phyloP scores from a whole-genome alignment of 805 yeast genomes.

The Wickerhamomyces rabaulensis region DNA sequence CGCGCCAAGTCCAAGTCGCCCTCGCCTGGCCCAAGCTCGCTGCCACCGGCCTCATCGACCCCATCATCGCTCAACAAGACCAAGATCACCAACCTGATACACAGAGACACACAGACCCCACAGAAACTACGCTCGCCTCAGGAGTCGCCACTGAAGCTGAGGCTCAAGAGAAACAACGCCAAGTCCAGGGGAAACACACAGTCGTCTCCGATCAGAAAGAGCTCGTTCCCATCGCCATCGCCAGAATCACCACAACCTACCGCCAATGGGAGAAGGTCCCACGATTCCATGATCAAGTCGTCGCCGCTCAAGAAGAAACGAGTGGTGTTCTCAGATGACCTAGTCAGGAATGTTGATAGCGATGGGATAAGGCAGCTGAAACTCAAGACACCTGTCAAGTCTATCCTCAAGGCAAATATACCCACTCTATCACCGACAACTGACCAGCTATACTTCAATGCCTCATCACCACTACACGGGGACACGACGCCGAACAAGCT shows the following conservation, averaged over 20 bases:
- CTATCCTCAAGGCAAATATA: slow-evolving; percentile 15
- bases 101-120: not conserved
- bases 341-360: slow-evolving; percentile 1
- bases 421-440: slow-evolving; percentile 2
- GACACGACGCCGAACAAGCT: slow-evolving; percentile 1
- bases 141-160: not conserved
- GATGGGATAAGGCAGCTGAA: not conserved
- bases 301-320: slow-evolving; percentile 19
- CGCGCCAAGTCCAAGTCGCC: not conserved
- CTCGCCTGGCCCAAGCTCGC: not conserved
- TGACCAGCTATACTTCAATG: slow-evolving; percentile 9
- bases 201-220: not conserved
- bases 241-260: not conserved
- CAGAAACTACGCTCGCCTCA: not conserved
- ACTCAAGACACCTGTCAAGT: slow-evolving; percentile 17
- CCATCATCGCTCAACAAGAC: not conserved
- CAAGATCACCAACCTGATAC: not conserved
- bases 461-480: not conserved
- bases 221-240: not conserved
- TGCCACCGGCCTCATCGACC: not conserved
- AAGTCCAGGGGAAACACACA: not conserved
- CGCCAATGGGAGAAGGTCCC: not conserved
- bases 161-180: not conserved
- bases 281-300: slow-evolving; percentile 9
- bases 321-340: slow-evolving; percentile 15